Percentiles rank a stretch among this genome's conserved stretches.
Conservation (phyloP, 176 grass and related monocot genomes). For the Musa troglodytarum region DNA sequence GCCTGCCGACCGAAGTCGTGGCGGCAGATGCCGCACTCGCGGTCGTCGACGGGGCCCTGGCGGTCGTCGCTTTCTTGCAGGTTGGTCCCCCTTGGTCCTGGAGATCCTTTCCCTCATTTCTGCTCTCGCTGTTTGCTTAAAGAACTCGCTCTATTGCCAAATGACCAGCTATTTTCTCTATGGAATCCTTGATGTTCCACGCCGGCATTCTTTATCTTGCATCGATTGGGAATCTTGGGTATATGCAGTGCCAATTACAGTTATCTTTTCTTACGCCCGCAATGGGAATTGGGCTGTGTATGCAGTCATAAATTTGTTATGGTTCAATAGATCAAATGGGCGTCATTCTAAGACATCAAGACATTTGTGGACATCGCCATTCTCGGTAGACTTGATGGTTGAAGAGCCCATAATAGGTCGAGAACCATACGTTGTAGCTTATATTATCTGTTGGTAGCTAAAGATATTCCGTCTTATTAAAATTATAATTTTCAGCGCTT, state of each 20-base stretch:
- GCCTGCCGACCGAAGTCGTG: constrained; percentile 51
- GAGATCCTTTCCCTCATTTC: background rate
- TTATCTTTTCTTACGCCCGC: background rate
- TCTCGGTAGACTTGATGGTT: no score
- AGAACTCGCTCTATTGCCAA: background rate
- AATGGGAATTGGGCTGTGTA: background rate
- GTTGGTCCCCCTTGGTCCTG: constrained; percentile 22
- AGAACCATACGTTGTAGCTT: no score
- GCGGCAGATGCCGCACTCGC: constrained; percentile 43
- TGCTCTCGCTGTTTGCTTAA: background rate
- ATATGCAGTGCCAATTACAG: no score
- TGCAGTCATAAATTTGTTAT: background rate
- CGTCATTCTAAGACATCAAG: no score
- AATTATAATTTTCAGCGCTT: no score
- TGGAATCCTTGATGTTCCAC: background rate
- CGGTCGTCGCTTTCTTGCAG: constrained; percentile 64
- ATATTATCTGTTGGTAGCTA: no score
- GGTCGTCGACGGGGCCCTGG: constrained; percentile 46
- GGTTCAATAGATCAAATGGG: background rate
- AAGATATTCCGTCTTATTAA: no score
- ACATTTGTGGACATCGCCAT: no score
- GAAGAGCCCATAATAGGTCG: no score
- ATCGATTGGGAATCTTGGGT: background rate
- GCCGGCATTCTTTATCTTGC: background rate
- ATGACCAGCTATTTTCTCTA: background rate